Evolutionary conservation across 768 basidiomycete species (phyloP).

Genomic region (Boletus speciosus): DNA sequence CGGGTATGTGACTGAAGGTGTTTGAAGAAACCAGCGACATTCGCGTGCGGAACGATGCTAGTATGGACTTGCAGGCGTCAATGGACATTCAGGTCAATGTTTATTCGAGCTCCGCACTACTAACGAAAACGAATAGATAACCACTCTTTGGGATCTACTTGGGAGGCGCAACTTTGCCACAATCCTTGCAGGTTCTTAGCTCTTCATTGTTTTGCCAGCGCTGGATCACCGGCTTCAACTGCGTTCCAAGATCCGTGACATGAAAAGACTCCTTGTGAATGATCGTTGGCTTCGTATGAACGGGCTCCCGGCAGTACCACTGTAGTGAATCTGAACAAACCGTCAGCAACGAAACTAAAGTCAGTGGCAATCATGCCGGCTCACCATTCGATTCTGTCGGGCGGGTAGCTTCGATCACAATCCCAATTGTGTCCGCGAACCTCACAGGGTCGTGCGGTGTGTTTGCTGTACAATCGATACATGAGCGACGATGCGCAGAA

Average conservation of each 20-base stretch:
- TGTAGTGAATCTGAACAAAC: slow-evolving; percentile 70
- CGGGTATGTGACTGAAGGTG: slow-evolving; percentile 6
- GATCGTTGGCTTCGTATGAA: slow-evolving; percentile 64
- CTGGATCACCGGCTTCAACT: slow-evolving; percentile 89
- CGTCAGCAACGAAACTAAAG: not conserved
- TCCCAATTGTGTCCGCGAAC: slow-evolving; percentile 84
- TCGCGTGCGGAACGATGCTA: not conserved
- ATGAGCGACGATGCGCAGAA: not conserved
- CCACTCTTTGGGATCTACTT: slow-evolving; percentile 31
- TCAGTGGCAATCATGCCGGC: slow-evolving; percentile 13
- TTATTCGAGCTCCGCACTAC: slow-evolving; percentile 18
- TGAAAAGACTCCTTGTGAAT: slow-evolving; percentile 85
- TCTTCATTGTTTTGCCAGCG: slow-evolving; percentile 70
- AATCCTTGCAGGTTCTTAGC: slow-evolving; percentile 65
- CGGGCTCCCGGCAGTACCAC: slow-evolving; percentile 80
- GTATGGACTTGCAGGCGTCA: not conserved
- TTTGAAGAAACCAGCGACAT: not conserved
- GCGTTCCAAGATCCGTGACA: slow-evolving; percentile 86
- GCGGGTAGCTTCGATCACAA: slow-evolving; percentile 85
- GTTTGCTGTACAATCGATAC: slow-evolving; percentile 55
- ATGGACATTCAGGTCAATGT: not conserved
- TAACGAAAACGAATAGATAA: not conserved
- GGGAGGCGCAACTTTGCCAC: slow-evolving; percentile 59
- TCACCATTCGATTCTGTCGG: slow-evolving; percentile 72
- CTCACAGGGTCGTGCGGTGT: slow-evolving; percentile 96